Evolutionary conservation across 2,329 filamentous ascomycete genomes (phyloP).

Genomic region (Dactylellina sp.): DNA sequence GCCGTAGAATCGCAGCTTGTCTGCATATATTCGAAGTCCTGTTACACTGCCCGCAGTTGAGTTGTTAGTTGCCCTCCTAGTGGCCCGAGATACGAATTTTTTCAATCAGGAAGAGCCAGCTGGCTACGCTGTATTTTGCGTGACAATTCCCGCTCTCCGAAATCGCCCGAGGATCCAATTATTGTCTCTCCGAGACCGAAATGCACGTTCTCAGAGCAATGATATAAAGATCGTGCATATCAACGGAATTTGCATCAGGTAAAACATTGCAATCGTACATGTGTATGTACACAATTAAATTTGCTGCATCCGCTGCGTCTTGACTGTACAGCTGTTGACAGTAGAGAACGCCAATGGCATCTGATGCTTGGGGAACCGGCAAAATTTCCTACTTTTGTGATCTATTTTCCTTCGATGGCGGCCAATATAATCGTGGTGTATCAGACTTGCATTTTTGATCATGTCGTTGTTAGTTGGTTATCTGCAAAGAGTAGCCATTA

Average conservation of each 20-base stretch:
- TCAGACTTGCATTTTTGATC: conserved; percentile 2
- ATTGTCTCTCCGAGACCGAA: not conserved
- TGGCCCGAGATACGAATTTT: too few species aligned
- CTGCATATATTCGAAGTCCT: too few species aligned
- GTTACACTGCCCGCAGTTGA: not conserved
- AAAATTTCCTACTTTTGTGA: conserved; percentile 29
- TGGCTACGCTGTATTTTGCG: not conserved
- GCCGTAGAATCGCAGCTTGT: too few species aligned
- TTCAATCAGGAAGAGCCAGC: too few species aligned
- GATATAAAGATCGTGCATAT: conserved; percentile 1
- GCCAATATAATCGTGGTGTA: not conserved
- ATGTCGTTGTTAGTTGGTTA: too few species aligned
- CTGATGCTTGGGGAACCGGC: conserved; percentile 21
- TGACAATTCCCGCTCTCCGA: conserved; percentile 7
- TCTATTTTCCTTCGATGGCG: not conserved
- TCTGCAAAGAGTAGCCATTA: too few species aligned
- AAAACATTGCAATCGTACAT: too few species aligned
- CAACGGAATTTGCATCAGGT: too few species aligned
- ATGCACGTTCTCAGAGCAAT: not conserved
- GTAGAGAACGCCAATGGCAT: not conserved
- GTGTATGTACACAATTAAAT: too few species aligned
- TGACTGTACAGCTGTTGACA: too few species aligned
- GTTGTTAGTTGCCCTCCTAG: too few species aligned
- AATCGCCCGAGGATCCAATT: conserved; percentile 30
- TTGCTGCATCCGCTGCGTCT: not conserved